Base-by-base conservation (phyloP, 495 filamentous ascomycete species). In the Xylaria curta region DNA sequence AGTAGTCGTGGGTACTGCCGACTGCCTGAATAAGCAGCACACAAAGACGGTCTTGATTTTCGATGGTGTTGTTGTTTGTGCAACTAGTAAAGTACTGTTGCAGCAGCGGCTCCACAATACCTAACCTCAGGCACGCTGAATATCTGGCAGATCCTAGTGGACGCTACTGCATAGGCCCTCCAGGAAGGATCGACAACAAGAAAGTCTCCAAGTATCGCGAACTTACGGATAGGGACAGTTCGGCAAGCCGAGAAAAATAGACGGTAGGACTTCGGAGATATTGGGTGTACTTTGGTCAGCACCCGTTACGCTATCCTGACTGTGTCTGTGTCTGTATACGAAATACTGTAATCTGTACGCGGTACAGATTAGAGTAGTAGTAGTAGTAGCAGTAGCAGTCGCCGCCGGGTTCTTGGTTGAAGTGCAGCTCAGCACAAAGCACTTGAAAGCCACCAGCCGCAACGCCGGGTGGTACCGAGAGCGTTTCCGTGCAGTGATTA, bases 141-240 rank as follows among this genome's bases (percentile, higher is more conserved):
- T 56, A 38, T 60, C 58, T 21, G 2, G 58, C n/a, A 60, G 58
- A 60, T 60, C 58, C 58, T 60, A 21, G 56, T 38, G 58, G 58
- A 13, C 58, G 33, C 58, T 60, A 60, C 58, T 60, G 58, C 58
- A 60, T 33, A 60, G 58, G 58, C 21, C 54, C 58, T 59, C 24
- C 63, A 10, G 31, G 31, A 24, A 53, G 63, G 63, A 66, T 66
- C 46, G 63, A 51, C 63, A 51, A 66, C 63, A 51, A 66, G 62
- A 17, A 26, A 26, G 15, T 24, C 46, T 53, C 19, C n/a, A 60
- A 9, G 58, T 49, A 66, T 66, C 63, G 47, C 44, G 47, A 66
- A 66, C 26, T 66, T 51, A 66, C n/a, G 38, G 10, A 15, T 15
- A 63, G 60, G n/a, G 42, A 13, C 21, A 46, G 61, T 21, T 60